A percentile compares a stretch with the other conserved stretches of the same genome.
These are phyloP conservation scores for Candida ascalaphidarum DNA, from an alignment of 805 yeast species.

Conservation along the genomic window DNA sequence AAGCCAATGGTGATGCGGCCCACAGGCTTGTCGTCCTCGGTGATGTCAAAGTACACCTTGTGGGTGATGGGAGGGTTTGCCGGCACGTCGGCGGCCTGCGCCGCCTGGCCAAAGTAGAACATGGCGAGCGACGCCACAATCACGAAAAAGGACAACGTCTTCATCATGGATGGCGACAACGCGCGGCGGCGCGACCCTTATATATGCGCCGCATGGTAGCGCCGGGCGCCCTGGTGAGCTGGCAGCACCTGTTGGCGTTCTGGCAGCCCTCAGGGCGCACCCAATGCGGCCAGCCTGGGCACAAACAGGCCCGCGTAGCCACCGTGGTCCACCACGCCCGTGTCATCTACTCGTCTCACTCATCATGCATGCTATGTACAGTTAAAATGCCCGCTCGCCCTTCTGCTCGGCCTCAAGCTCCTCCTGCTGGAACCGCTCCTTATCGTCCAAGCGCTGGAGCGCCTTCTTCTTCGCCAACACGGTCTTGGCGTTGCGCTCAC, in stretches of 20 bases:
- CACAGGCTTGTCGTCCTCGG: slow-evolving; percentile 65
- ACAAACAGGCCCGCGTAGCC: too few species aligned
- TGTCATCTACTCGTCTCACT: too few species aligned
- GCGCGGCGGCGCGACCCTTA: too few species aligned
- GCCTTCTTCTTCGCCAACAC: slow-evolving; percentile 51
- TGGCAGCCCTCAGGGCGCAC: too few species aligned
- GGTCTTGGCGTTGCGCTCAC: slow-evolving; percentile 68
- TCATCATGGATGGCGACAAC: slow-evolving; percentile 4
- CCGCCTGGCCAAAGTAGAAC: slow-evolving; percentile 5
- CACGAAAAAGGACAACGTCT: slow-evolving; percentile 6
- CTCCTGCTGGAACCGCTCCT: slow-evolving; percentile 28
- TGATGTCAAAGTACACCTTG: slow-evolving; percentile 78
- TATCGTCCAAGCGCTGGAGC: slow-evolving; percentile 46
- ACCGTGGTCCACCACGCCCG: too few species aligned
- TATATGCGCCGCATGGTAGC: too few species aligned
- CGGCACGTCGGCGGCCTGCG: slow-evolving; percentile 7
- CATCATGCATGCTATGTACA: too few species aligned
- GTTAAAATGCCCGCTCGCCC: slow-evolving; percentile 34
- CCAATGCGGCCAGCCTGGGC: too few species aligned
- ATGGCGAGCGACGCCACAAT: slow-evolving; percentile 4
- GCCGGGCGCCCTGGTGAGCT: too few species aligned
- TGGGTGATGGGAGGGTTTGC: slow-evolving; percentile 56
- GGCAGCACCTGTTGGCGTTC: too few species aligned
- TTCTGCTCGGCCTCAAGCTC: slow-evolving; percentile 33
- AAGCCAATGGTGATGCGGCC: slow-evolving; percentile 86